phyloP scores from a whole-genome alignment of 352 stramenopile species.

The Phytophthora pisi region DNA sequence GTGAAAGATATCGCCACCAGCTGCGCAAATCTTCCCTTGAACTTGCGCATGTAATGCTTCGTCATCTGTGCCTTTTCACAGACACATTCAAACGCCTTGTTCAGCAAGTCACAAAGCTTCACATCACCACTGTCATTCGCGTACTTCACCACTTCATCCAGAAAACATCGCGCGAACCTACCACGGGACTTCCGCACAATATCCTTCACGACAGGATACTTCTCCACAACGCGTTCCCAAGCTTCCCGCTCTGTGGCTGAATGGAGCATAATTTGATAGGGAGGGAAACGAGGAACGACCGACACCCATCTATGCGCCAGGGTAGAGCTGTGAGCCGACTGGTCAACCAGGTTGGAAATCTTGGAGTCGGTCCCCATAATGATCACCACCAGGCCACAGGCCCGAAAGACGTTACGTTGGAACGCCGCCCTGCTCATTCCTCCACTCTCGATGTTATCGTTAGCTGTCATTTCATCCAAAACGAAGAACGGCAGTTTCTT shows the following conservation, averaged over 20 bases:
- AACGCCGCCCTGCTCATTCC: neutral
- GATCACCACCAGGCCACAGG: slow-evolving; percentile 1
- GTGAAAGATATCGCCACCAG: slow-evolving; percentile 1
- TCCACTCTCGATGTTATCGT: neutral
- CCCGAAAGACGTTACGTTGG: neutral
- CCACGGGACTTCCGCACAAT: neutral
- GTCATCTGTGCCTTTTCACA: neutral
- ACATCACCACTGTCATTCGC: neutral
- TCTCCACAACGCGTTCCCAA: neutral
- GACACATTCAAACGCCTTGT: neutral
- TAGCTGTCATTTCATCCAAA: neutral
- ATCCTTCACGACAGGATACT: neutral
- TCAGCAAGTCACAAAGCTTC: neutral
- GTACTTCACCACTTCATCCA: neutral
- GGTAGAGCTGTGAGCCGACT: neutral
- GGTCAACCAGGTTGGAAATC: neutral
- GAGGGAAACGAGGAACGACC: neutral
- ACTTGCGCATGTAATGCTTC: neutral
- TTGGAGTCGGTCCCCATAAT: neutral
- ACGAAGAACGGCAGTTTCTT: neutral
- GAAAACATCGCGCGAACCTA: neutral
- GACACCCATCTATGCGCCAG: neutral
- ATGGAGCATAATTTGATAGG: neutral
- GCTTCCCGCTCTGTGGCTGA: neutral
- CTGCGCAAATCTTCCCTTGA: neutral